phyloP scores from a whole-genome alignment of 2,329 filamentous ascomycete genomes.

The Calonectria fujianensis region DNA sequence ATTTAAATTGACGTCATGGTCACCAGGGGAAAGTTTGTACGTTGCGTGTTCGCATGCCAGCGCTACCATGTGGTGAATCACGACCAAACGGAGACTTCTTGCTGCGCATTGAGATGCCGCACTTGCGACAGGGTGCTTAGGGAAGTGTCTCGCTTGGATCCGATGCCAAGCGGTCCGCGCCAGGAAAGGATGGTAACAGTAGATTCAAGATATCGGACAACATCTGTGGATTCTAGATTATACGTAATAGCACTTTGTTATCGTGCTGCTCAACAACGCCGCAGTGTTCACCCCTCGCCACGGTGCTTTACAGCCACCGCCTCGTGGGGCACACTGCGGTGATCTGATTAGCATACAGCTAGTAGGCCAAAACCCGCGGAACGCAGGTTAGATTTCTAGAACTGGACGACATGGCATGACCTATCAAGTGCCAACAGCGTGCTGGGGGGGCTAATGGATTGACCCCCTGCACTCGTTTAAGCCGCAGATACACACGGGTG shows the following conservation, averaged over 20 bases:
- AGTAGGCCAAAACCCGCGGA: neutral
- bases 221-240: neutral
- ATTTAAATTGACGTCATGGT: neutral
- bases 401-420: neutral
- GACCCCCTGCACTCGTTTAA: neutral
- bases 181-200: neutral
- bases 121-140: neutral
- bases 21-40: neutral
- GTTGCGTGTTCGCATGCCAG: conserved; percentile 19
- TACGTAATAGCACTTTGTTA: neutral
- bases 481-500: neutral
- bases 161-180: neutral
- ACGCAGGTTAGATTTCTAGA: neutral
- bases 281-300: neutral
- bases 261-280: neutral
- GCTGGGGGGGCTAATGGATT: neutral
- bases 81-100: neutral
- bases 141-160: neutral
- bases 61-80: too few relatives aligned
- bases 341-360: neutral
- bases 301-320: neutral
- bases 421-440: neutral
- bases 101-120: neutral
- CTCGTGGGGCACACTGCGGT: neutral
- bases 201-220: neutral